Conservation (phyloP, 2,329 filamentous ascomycete genomes). For the Aspergillus carbonarius region DNA sequence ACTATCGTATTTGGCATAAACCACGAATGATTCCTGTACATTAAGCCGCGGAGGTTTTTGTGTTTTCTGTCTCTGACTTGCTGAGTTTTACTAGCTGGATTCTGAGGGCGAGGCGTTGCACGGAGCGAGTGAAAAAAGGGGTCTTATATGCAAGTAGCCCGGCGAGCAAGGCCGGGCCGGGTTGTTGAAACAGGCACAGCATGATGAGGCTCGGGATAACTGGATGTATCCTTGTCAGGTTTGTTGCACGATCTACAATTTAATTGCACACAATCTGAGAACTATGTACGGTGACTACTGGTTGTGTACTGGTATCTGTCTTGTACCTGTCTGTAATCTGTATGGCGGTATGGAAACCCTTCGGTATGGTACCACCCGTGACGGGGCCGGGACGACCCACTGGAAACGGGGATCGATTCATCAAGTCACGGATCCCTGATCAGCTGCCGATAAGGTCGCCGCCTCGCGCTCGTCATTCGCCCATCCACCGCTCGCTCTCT, state of each 20-base stretch:
- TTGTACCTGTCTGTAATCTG: neutral
- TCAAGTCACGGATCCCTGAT: neutral
- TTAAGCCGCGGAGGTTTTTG: slow-evolving; percentile 11
- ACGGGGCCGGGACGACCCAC: neutral
- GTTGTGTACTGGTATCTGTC: too few relatives aligned
- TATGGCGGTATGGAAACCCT: neutral
- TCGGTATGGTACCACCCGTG: neutral
- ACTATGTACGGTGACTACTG: too few relatives aligned
- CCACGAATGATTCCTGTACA: slow-evolving; percentile 22
- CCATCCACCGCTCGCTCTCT: neutral
- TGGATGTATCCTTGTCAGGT: neutral
- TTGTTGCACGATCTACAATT: neutral
- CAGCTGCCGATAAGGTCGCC: slow-evolving; percentile 6
- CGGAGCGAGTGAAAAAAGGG: slow-evolving; percentile 10
- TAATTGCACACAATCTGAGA: neutral
- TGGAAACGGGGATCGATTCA: neutral
- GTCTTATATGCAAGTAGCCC: slow-evolving; percentile 6
- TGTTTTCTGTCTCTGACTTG: slow-evolving; percentile 10
- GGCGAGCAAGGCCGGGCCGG: neutral
- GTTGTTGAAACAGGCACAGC: neutral
- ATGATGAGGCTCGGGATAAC: neutral
- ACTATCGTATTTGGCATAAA: slow-evolving; percentile 18
- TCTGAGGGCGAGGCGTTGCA: slow-evolving; percentile 19
- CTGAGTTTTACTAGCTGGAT: slow-evolving; percentile 6
- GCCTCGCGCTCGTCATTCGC: neutral